phyloP scores from a whole-genome alignment of 140 eudicot genomes.

The Stevia rebaudiana region DNA sequence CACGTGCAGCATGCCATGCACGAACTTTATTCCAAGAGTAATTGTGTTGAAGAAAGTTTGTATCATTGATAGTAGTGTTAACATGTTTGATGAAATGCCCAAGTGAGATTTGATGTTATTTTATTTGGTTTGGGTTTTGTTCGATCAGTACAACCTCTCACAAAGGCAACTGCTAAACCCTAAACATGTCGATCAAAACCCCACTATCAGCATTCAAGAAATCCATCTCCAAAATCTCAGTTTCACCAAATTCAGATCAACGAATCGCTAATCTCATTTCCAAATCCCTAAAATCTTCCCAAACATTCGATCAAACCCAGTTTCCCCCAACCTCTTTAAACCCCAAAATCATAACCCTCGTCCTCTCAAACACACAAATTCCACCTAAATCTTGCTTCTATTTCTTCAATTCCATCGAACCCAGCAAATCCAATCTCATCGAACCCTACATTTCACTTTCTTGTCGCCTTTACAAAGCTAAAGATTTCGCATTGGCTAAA shows the following conservation, averaged over 20 bases:
- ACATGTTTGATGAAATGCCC: too few species aligned
- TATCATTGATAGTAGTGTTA: too few species aligned
- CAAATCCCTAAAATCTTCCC: slow-evolving; percentile 36
- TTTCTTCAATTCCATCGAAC: slow-evolving; percentile 44
- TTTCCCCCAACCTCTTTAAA: slow-evolving; percentile 42
- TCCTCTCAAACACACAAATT: slow-evolving; percentile 55
- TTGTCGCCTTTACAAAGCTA: slow-evolving; percentile 44
- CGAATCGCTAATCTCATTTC: slow-evolving; percentile 42
- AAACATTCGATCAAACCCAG: slow-evolving; percentile 19
- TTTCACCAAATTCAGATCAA: slow-evolving; percentile 36
- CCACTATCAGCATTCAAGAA: slow-evolving; percentile 29
- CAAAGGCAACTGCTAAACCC: background rate
- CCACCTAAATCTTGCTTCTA: slow-evolving; percentile 53
- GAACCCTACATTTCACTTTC: slow-evolving; percentile 46
- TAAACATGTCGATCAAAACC: slow-evolving; percentile 23
- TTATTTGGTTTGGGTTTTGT: too few species aligned
- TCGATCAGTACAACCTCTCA: too few species aligned
- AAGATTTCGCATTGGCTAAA: slow-evolving; percentile 50
- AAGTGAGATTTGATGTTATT: too few species aligned
- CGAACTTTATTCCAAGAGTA: too few species aligned
- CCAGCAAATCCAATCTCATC: slow-evolving; percentile 35
- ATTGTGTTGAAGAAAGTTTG: too few species aligned
- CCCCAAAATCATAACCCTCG: slow-evolving; percentile 40
- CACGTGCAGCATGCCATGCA: too few species aligned
- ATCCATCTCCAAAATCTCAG: slow-evolving; percentile 25